Conservation (phyloP, 805 yeast species). For the Saturnispora quitensis region DNA sequence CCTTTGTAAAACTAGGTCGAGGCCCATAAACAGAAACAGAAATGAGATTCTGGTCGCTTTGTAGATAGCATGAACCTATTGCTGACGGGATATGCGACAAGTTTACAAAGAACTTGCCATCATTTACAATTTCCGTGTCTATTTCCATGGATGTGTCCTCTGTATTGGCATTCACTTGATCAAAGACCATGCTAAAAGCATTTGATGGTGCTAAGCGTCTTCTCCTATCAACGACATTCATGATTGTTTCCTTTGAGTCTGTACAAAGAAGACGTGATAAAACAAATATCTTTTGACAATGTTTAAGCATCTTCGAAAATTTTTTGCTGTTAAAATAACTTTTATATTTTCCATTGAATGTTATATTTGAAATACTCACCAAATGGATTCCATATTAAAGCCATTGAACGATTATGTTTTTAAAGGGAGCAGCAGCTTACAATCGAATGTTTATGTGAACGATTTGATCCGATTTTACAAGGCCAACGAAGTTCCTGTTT, state of each 20-base stretch:
- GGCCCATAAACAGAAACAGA: constrained; percentile 82
- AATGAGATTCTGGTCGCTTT: constrained; percentile 50
- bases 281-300: background rate
- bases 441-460: background rate
- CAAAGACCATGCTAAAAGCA: constrained; percentile 44
- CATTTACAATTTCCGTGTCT: background rate
- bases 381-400: background rate
- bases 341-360: background rate
- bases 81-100: constrained; percentile 53
- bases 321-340: background rate
- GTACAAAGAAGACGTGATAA: background rate
- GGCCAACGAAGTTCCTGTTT: background rate
- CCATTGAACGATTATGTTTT: background rate
- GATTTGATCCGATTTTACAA: background rate
- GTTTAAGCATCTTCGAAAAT: background rate
- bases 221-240: constrained; percentile 60
- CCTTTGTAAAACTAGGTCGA: constrained; percentile 44
- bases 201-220: constrained; percentile 76
- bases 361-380: background rate
- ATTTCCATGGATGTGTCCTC: constrained; percentile 7
- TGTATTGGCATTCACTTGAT: constrained; percentile 9
- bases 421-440: background rate
- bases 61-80: constrained; percentile 74
- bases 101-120: constrained; percentile 37
- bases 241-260: constrained; percentile 7